These are phyloP conservation scores for Fusarium concolor DNA, from an alignment of 2,329 filamentous ascomycete species.

Conservation along the genomic window DNA sequence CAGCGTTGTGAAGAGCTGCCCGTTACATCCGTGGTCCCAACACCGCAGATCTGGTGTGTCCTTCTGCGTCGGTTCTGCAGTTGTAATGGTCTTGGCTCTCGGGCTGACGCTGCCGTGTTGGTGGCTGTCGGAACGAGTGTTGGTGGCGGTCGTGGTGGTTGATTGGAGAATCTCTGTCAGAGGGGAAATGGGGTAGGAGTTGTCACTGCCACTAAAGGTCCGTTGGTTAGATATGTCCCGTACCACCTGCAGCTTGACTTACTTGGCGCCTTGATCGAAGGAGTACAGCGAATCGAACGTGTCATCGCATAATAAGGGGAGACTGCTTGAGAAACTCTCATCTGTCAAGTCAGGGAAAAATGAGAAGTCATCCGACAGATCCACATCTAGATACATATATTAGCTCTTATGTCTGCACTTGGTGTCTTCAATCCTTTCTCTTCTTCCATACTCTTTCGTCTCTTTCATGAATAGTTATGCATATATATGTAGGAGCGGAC, in stretches of 20 bases:
- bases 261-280: neutral
- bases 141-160: neutral
- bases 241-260: neutral
- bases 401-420: no score
- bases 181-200: neutral
- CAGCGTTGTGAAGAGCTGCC: slow-evolving; percentile 3
- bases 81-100: neutral
- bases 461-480: neutral
- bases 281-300: slow-evolving; percentile 1
- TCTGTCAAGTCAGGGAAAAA: neutral
- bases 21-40: slow-evolving; percentile 11
- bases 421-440: no score
- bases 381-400: no score
- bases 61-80: neutral
- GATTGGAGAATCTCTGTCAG: neutral
- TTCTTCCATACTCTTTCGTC: no score
- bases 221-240: neutral
- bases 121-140: neutral
- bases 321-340: neutral
- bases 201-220: neutral
- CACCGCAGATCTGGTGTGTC: slow-evolving; percentile 1
- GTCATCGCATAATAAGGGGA: neutral
- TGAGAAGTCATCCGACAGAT: neutral
- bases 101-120: neutral
- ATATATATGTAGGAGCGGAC: neutral